A percentile compares a stretch with the other conserved stretches of the same genome.
Evolutionary conservation across 441 rosid species (phyloP).

Genomic region (Gossypium lobatum): DNA sequence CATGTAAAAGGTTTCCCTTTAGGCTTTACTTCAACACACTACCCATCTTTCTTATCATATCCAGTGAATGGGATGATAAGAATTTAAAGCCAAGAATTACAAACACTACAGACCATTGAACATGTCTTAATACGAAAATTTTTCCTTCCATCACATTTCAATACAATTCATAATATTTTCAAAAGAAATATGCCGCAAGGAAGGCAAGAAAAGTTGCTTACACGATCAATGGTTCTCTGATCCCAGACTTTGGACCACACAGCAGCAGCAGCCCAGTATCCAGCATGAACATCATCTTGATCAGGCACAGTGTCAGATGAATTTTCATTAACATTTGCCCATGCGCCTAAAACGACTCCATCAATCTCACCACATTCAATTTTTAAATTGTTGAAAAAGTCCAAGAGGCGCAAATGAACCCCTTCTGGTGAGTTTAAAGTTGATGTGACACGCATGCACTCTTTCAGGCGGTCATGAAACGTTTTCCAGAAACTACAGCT

Average conservation of each 20-base stretch:
- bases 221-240: constrained; percentile 89
- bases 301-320: constrained; percentile 42
- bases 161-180: constrained; percentile 5
- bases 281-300: constrained; percentile 60
- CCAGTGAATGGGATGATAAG: neutral
- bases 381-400: constrained; percentile 35
- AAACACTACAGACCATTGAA: neutral
- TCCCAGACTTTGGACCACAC: constrained; percentile 96
- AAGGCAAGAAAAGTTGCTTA: constrained; percentile 34
- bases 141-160: neutral
- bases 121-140: neutral
- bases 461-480: constrained; percentile 55
- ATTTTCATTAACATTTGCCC: constrained; percentile 63
- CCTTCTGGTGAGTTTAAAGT: constrained; percentile 35
- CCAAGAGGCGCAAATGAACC: constrained; percentile 46
- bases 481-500: constrained; percentile 93
- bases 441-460: constrained; percentile 28
- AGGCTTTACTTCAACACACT: neutral
- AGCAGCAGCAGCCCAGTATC: constrained; percentile 98
- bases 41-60: neutral
- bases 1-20: neutral
- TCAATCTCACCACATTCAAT: constrained; percentile 93
- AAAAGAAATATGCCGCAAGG: constrained; percentile 15
- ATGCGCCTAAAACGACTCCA: constrained; percentile 92
- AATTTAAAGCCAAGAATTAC: neutral